Conservation (phyloP, 768 basidiomycete genomes). For the Galerina sulciceps region DNA sequence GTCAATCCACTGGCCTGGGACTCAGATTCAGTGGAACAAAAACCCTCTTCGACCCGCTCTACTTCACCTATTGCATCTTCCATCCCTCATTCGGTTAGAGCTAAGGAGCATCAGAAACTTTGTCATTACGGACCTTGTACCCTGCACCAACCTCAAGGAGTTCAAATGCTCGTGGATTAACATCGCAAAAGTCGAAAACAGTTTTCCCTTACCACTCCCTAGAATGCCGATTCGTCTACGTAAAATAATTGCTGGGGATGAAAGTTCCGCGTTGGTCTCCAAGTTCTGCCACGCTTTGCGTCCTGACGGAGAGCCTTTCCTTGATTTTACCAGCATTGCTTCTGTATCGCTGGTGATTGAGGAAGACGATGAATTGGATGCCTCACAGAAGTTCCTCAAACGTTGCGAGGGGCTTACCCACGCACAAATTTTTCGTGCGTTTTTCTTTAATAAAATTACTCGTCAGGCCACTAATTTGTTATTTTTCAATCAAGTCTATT, state of each 20-base stretch:
- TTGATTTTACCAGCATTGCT: neutral
- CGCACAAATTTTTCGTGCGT: neutral
- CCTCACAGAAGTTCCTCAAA: neutral
- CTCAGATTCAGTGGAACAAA: neutral
- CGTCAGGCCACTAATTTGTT: too few species aligned
- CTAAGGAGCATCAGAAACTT: neutral
- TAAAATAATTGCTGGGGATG: neutral
- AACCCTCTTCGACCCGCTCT: slow-evolving; percentile 7
- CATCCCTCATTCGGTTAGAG: neutral
- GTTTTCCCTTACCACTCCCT: neutral
- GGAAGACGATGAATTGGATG: neutral
- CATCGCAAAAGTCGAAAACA: neutral
- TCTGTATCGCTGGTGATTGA: neutral
- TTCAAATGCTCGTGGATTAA: neutral
- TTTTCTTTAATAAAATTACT: too few species aligned
- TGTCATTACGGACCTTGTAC: neutral
- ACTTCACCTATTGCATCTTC: slow-evolving; percentile 11
- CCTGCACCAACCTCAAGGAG: neutral
- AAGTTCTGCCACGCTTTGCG: neutral
- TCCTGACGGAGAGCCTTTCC: neutral
- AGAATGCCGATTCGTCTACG: neutral
- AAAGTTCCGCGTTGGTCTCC: neutral
- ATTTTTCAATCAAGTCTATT: neutral
- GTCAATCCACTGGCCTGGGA: neutral
- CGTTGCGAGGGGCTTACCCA: neutral